Percentiles rank a stretch among this genome's conserved stretches.
phyloP scores from a whole-genome alignment of 345 rosid genomes.

The Salix caprea region DNA sequence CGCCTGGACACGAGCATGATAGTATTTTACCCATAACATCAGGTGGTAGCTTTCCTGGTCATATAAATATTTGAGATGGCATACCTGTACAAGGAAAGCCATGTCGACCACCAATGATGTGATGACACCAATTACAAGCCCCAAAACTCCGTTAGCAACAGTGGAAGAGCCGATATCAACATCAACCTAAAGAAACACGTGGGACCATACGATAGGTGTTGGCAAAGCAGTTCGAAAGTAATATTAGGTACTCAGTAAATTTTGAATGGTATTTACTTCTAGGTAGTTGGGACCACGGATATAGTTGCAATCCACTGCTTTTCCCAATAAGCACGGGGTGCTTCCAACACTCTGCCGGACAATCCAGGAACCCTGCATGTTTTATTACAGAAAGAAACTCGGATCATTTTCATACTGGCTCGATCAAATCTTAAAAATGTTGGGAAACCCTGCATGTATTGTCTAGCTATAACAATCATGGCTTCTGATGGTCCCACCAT shows the following conservation, averaged over 20 bases:
- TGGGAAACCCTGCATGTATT: too few species aligned
- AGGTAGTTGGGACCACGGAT: slow-evolving; percentile 78
- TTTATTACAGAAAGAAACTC: not conserved
- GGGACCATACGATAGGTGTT: not conserved
- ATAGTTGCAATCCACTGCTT: slow-evolving; percentile 95
- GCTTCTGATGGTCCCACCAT: not conserved
- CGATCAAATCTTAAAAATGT: not conserved
- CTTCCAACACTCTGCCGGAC: slow-evolving; percentile 99
- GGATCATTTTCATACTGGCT: not conserved
- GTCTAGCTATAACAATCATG: not conserved
- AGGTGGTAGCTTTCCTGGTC: not conserved
- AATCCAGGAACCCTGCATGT: slow-evolving; percentile 92
- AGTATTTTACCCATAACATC: not conserved
- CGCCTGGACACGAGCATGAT: not conserved
- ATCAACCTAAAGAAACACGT: slow-evolving; percentile 54
- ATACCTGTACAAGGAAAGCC: slow-evolving; percentile 98
- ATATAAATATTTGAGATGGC: not conserved
- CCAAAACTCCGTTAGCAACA: slow-evolving; percentile 97
- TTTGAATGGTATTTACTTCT: slow-evolving; percentile 47
- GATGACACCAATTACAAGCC: slow-evolving; percentile 93
- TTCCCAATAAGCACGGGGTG: slow-evolving; percentile 93
- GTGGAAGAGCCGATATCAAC: slow-evolving; percentile 97
- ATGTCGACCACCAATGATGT: slow-evolving; percentile 90
- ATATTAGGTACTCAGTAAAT: not conserved
- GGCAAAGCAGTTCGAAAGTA: not conserved